Evolutionary conservation across 805 yeast genomes (phyloP).

Genomic region (Teunomyces barrocoloradensis): DNA sequence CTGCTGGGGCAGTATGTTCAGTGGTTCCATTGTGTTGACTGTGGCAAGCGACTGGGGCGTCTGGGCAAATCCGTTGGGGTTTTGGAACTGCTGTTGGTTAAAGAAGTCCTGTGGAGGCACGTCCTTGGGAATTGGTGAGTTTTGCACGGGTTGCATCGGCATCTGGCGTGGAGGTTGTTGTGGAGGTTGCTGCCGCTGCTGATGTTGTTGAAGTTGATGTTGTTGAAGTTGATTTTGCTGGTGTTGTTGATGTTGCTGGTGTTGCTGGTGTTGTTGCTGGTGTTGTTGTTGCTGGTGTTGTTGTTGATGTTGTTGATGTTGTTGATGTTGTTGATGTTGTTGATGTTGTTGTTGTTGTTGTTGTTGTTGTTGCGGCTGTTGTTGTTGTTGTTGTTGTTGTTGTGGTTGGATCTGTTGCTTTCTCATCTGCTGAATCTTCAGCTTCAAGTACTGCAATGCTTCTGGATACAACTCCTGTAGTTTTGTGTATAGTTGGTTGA

Average conservation of each 20-base stretch:
- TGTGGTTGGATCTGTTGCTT: slow-evolving; percentile 24
- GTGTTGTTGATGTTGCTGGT: slow-evolving; percentile 1
- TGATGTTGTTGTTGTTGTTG: slow-evolving; percentile 11
- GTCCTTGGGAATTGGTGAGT: not conserved
- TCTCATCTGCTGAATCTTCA: slow-evolving; percentile 39
- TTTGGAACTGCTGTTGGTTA: slow-evolving; percentile 6
- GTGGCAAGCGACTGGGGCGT: not conserved
- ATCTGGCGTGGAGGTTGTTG: not conserved
- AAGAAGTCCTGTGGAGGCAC: not conserved
- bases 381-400: slow-evolving; percentile 9
- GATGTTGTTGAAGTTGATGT: slow-evolving; percentile 1
- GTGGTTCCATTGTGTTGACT: slow-evolving; percentile 2
- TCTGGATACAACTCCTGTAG: slow-evolving; percentile 54
- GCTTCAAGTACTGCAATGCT: slow-evolving; percentile 43
- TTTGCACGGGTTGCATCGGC: no score
- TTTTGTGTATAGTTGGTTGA: slow-evolving; percentile 45
- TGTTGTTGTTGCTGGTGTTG: slow-evolving; percentile 11
- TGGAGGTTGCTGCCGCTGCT: slow-evolving; percentile 10
- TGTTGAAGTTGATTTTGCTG: not conserved
- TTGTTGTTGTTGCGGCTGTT: slow-evolving; percentile 10
- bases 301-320: slow-evolving; percentile 10
- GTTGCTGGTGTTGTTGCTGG: slow-evolving; percentile 1
- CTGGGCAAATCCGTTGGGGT: not conserved
- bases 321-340: slow-evolving; percentile 10
- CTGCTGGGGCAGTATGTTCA: slow-evolving; percentile 39